Evolutionary conservation across 345 rosid genomes (phyloP).

Genomic region (Ceriops zippeliana): DNA sequence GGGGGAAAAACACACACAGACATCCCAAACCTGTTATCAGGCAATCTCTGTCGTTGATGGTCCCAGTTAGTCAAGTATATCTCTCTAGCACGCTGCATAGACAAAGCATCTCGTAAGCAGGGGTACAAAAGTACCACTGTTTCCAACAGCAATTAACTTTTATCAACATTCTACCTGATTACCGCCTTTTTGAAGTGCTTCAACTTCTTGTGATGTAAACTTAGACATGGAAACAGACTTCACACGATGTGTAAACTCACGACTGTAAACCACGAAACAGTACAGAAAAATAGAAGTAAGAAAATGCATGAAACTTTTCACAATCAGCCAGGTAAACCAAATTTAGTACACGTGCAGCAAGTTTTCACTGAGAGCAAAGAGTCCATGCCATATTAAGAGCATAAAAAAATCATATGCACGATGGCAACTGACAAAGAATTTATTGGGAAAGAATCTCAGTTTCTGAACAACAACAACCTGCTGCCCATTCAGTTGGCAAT

Average conservation of each 20-base stretch:
- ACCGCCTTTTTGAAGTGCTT: conserved; percentile 93
- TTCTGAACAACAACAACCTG: too few species aligned
- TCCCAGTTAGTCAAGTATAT: conserved; percentile 82
- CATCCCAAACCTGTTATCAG: conserved; percentile 68
- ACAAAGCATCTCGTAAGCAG: conserved; percentile 21
- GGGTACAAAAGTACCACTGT: conserved; percentile 10
- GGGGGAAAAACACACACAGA: conserved; percentile 4
- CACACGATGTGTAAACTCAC: conserved; percentile 96
- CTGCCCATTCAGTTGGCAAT: too few species aligned
- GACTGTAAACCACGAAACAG: conserved; percentile 46
- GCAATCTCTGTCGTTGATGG: conserved; percentile 76
- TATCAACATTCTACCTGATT: conserved; percentile 64
- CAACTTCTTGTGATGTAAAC: conserved; percentile 93
- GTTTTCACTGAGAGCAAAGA: background rate
- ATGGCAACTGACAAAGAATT: background rate
- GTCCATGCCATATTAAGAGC: background rate
- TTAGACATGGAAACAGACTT: conserved; percentile 98
- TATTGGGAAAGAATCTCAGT: background rate
- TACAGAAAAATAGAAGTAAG: conserved; percentile 2
- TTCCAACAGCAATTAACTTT: conserved; percentile 7
- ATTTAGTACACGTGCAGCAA: background rate
- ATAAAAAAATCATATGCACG: background rate
- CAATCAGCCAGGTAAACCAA: background rate
- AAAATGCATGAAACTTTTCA: conserved; percentile 6
- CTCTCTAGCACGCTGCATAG: conserved; percentile 88